Base-by-base conservation (phyloP, 2,329 filamentous ascomycete genomes). In the Calonectria hawksworthii region DNA sequence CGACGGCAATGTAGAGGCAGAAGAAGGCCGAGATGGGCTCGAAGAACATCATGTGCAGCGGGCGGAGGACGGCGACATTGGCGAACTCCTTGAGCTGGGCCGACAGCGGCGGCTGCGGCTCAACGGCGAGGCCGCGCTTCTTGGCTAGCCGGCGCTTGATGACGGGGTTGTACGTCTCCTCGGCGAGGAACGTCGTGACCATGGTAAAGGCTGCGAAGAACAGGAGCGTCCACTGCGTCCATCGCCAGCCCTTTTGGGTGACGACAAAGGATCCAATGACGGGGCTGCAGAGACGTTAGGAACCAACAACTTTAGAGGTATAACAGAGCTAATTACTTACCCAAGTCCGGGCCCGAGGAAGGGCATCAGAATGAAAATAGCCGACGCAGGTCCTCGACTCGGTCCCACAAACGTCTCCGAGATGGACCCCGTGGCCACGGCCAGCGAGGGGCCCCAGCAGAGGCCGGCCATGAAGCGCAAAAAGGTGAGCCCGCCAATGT, bases 21-120 rank as follows among this genome's bases (percentile, higher is more conserved):
- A 88, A 82, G 70, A 92, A 90, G 14, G 89, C 88, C 2, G 93
- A 89, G 47, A 94, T 92, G 3, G 92, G 92, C 78, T 94, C 92
- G 1, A 89, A 88, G 51, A 92, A 80, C 10, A 94, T 86, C 87
- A 94, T 92, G 56, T 88, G 86, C 0, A 92, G 23, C 0, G 91
- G 91, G 14, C 90, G 85, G 21, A 90, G 74, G 1, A 91, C 80
- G 2, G 87, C 86, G 1, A 87, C 82, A 0, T 86, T 83, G 4
- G 88, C 74, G 72, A 90, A 88, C 1, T 75, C 23, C 26, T 76
- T 78, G 32, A 86, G 56, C 4, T 79, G 82, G 10, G 78, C 66
- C 0, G 61, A 11, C 4, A 83, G 18, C 0, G 85, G 81, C 0
- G 82, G 79, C 0, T 67, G 65, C 0, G 77, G 75, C 1, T 82